Base-by-base conservation (phyloP, 345 rosid species). In the Citrus australasica region DNA sequence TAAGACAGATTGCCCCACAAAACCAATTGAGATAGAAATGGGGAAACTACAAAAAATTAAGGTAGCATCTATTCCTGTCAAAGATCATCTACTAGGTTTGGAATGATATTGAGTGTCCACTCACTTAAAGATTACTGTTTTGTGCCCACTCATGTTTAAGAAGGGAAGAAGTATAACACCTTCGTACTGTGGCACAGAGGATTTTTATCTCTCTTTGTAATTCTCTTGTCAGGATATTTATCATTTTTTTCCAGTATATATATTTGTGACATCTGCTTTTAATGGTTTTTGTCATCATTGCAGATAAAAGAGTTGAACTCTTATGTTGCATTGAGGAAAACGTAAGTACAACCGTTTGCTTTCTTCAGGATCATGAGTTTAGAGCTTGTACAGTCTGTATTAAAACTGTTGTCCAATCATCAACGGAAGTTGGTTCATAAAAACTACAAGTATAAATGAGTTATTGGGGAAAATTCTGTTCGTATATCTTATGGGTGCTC, bases 221-320 rank as follows among this genome's bases (percentile, higher is more conserved):
- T 35, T 67, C 32, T 46, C 17, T 9, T 55, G 48, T 30, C 17
- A 14, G 16, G 19, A 70, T 42, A n/a, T 67, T 24, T 32, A 7
- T 35, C 30, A 77, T 22, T 63, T 19, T 46, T 46, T 76, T 78
- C 6, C 7, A 32, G 21, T 17, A 10, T 9, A 11, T 69, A 46
- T 56, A 40, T 73, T 30, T 24, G 7, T 80, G 38, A 59, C 11
- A 27, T 73, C 73, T 71, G 28, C 33, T 65, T 75, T 60, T 46
- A 38, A 65, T 55, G 32, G 62, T 32, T 78, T 38, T 59, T 59
- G 76, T 67, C 37, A 11, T 62, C 79, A 75, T 76, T 76, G 84
- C 93, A 95, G 99, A 93, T 95, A 83, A 95, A 93, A 82, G 99
- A 95, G 86, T 89, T 95, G 79, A 93, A 95, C 86, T 90, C 99